These are phyloP conservation scores for Pleurotus tuber-regium DNA, from an alignment of 768 basidiomycete species.

Conservation along the genomic window DNA sequence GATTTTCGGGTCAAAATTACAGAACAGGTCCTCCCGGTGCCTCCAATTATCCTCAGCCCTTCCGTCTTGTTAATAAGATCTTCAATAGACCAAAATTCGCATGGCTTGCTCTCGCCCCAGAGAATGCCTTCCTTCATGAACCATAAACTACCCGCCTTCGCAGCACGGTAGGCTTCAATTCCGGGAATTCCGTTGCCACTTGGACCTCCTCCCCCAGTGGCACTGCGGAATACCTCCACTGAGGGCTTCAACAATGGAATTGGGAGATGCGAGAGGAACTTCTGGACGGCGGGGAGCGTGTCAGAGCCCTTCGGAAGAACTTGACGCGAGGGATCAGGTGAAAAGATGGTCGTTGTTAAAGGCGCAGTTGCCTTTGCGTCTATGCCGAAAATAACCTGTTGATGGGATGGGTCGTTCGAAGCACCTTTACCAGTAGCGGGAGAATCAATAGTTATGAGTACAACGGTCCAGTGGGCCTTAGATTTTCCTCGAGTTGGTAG, in stretches of 20 bases:
- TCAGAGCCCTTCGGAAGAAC: constrained; percentile 48
- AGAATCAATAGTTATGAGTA: constrained; percentile 57
- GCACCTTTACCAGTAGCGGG: constrained; percentile 41
- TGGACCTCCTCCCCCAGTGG: constrained; percentile 30
- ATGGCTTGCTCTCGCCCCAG: constrained; percentile 75
- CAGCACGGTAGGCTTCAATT: constrained; percentile 67
- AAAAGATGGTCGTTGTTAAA: constrained; percentile 40
- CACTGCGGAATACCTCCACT: constrained; percentile 50
- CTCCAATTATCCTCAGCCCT: constrained; percentile 54
- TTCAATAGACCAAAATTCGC: constrained; percentile 69
- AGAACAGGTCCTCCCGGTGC: constrained; percentile 66
- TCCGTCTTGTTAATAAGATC: constrained; percentile 51
- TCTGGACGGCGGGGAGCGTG: constrained; percentile 46
- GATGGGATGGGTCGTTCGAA: constrained; percentile 31
- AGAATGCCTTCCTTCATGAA: constrained; percentile 67
- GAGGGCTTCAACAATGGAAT: constrained; percentile 47
- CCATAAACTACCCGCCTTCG: constrained; percentile 71
- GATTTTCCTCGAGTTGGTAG: constrained; percentile 72
- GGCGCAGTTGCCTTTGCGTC: constrained; percentile 52
- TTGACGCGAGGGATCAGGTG: constrained; percentile 1
- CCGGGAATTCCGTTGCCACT: constrained; percentile 51
- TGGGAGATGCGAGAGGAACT: constrained; percentile 49
- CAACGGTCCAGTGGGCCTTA: constrained; percentile 71
- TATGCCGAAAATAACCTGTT: constrained; percentile 69
- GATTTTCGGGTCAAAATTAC: constrained; percentile 48